Evolutionary conservation across 257 asterid species (phyloP).

Genomic region (Paulownia fortunei): DNA sequence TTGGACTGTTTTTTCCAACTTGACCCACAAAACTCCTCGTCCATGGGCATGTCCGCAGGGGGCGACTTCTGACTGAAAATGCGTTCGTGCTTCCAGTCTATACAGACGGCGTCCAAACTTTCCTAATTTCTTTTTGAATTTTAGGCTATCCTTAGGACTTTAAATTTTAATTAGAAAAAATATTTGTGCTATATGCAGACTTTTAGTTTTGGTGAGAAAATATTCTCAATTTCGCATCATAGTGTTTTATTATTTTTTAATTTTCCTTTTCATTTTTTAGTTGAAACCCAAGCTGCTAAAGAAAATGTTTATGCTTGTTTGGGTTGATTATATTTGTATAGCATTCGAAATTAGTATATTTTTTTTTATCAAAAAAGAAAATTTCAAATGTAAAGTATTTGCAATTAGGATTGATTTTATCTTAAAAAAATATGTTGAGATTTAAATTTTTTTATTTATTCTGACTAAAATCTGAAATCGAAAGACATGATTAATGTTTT

Average conservation of each 20-base stretch:
- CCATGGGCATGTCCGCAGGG: background rate
- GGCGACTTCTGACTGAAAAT: conserved; percentile 14
- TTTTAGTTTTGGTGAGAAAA: too few relatives aligned
- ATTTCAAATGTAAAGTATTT: too few relatives aligned
- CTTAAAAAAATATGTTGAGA: too few relatives aligned
- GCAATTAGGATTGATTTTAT: too few relatives aligned
- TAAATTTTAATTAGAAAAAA: background rate
- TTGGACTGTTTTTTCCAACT: background rate
- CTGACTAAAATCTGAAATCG: background rate
- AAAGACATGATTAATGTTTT: background rate
- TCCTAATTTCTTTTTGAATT: background rate
- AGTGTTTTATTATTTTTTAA: background rate
- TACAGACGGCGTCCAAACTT: background rate
- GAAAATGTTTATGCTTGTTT: too few relatives aligned
- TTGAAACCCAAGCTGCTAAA: too few relatives aligned
- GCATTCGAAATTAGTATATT: too few relatives aligned
- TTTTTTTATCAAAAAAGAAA: too few relatives aligned
- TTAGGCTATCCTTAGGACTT: background rate
- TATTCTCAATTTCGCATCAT: background rate
- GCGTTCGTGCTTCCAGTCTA: background rate
- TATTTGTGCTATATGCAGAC: too few relatives aligned
- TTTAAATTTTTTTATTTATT: too few relatives aligned
- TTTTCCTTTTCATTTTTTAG: too few relatives aligned
- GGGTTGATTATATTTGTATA: too few relatives aligned
- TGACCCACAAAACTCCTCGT: background rate